Percentiles rank a stretch among this genome's conserved stretches.
phyloP scores from a whole-genome alignment of 78 protist species.

The Dictyostelium discoideum region DNA sequence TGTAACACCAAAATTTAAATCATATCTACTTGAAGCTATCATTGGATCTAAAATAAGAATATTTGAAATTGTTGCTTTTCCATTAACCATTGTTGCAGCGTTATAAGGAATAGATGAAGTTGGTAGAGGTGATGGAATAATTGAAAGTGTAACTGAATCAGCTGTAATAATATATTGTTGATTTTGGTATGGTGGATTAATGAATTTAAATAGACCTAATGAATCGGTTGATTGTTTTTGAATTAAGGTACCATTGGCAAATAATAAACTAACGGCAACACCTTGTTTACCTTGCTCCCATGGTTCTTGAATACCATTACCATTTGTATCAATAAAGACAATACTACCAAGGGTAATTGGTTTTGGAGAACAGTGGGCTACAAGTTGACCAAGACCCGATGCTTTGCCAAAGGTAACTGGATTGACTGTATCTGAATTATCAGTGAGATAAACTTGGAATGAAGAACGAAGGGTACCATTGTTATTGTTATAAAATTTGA shows the following conservation, averaged over 20 bases:
- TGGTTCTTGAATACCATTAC: slow-evolving; percentile 56
- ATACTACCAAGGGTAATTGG: slow-evolving; percentile 18
- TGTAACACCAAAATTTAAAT: slow-evolving; percentile 16
- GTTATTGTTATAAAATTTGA: slow-evolving; percentile 21
- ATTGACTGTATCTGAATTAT: background rate
- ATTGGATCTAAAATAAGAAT: background rate
- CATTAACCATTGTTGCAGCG: background rate
- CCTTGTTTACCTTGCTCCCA: slow-evolving; percentile 26
- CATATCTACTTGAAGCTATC: background rate
- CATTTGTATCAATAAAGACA: slow-evolving; percentile 45
- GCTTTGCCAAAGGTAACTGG: slow-evolving; percentile 54
- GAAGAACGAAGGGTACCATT: slow-evolving; percentile 20
- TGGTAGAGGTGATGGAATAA: slow-evolving; percentile 11
- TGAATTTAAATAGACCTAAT: slow-evolving; percentile 33
- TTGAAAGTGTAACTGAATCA: background rate
- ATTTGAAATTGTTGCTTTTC: background rate
- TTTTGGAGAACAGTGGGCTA: slow-evolving; percentile 57
- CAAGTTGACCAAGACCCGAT: slow-evolving; percentile 56
- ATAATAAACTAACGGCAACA: background rate
- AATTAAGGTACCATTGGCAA: background rate
- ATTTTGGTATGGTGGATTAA: background rate
- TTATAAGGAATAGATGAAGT: background rate
- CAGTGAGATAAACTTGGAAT: slow-evolving; percentile 14
- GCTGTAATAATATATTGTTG: background rate
- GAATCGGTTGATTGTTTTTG: slow-evolving; percentile 12